These are phyloP conservation scores for Xylariaceae sp. DNA, from an alignment of 2,329 filamentous ascomycete species.

Conservation along the genomic window DNA sequence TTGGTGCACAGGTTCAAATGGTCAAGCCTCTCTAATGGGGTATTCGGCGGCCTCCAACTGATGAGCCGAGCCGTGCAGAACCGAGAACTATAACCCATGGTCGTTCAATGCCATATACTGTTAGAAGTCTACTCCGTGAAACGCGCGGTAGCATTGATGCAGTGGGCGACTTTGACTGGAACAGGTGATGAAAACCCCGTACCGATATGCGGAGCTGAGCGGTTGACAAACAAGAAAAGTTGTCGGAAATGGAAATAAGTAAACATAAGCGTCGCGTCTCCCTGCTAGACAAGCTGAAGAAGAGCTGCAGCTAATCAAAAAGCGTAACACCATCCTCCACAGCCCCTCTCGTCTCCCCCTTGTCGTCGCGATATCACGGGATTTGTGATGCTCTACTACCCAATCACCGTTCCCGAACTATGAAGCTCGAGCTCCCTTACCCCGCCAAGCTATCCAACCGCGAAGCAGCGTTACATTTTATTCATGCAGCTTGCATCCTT, in stretches of 20 bases:
- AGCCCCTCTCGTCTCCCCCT: too few relatives aligned
- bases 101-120: slow-evolving; percentile 3
- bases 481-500: too few relatives aligned
- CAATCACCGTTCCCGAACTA: slow-evolving; percentile 8
- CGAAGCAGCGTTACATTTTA: slow-evolving; percentile 7
- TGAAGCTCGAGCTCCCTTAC: slow-evolving; percentile 15
- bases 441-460: slow-evolving; percentile 9
- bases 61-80: too few relatives aligned
- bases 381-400: slow-evolving; percentile 9
- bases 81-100: slow-evolving; percentile 12
- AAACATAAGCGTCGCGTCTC: slow-evolving; percentile 17
- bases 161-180: too few relatives aligned
- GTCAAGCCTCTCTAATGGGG: too few relatives aligned
- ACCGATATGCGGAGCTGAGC: slow-evolving; percentile 18
- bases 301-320: slow-evolving; percentile 16
- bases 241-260: slow-evolving; percentile 19
- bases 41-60: too few relatives aligned
- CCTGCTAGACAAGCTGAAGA: slow-evolving; percentile 10
- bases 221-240: slow-evolving; percentile 3
- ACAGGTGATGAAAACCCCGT: slow-evolving; percentile 5
- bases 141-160: background rate
- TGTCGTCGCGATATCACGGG: slow-evolving; percentile 21
- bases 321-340: too few relatives aligned
- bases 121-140: slow-evolving; percentile 1
- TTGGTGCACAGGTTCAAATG: too few relatives aligned